Evolutionary conservation across 257 asterid genomes (phyloP).

Genomic region (Solanum virginianum): DNA sequence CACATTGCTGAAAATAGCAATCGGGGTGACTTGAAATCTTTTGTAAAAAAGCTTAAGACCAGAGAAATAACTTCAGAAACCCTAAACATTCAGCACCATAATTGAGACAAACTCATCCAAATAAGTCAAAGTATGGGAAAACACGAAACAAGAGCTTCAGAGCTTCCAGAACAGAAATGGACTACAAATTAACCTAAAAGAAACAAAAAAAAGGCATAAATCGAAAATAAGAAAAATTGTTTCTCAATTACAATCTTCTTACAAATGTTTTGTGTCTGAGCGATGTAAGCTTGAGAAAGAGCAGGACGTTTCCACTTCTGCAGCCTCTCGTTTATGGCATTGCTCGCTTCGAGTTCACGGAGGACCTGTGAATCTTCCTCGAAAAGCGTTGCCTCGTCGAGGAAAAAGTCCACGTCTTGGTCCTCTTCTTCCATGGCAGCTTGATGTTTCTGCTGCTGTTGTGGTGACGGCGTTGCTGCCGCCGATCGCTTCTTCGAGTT

Average conservation of each 20-base stretch:
- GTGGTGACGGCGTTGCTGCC: slow-evolving; percentile 43
- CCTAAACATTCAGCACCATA: neutral
- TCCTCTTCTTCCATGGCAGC: slow-evolving; percentile 72
- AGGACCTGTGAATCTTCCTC: slow-evolving; percentile 51
- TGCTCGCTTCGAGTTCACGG: slow-evolving; percentile 34
- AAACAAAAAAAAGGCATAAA: neutral
- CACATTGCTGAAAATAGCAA: neutral
- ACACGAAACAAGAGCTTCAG: neutral
- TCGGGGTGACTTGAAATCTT: neutral
- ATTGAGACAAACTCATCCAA: neutral
- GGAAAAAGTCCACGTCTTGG: slow-evolving; percentile 72
- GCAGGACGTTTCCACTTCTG: slow-evolving; percentile 76
- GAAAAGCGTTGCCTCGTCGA: slow-evolving; percentile 69
- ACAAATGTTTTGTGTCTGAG: slow-evolving; percentile 54
- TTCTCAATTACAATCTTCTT: neutral
- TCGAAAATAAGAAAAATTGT: neutral
- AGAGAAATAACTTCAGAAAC: neutral
- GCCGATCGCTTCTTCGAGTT: slow-evolving; percentile 46
- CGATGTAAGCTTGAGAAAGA: slow-evolving; percentile 34
- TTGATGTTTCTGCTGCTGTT: slow-evolving; percentile 42
- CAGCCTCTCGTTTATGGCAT: slow-evolving; percentile 48
- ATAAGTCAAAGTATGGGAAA: neutral
- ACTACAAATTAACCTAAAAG: neutral
- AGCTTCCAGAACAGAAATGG: neutral
- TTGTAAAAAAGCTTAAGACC: neutral